Conservation (phyloP, 2,329 filamentous ascomycete species). For the Leptographium flavum region DNA sequence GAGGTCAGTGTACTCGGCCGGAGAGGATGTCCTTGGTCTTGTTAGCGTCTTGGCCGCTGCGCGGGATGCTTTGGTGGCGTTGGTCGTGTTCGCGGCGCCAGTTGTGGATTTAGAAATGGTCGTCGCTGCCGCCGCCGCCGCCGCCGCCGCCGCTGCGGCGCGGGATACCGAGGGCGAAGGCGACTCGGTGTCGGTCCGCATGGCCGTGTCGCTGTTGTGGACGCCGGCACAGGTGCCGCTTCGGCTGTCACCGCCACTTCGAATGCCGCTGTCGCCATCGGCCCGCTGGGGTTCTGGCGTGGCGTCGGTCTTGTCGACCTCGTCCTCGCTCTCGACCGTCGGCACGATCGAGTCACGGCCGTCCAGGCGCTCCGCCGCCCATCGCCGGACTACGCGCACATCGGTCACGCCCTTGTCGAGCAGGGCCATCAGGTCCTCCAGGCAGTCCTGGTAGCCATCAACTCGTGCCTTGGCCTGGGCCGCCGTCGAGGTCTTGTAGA, state of each 20-base stretch:
- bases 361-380: conserved; percentile 56
- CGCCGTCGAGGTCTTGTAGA: conserved; percentile 81
- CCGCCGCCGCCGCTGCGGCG: neutral
- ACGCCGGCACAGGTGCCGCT: conserved; percentile 11
- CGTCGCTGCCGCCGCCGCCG: neutral
- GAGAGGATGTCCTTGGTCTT: neutral
- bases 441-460: conserved; percentile 84
- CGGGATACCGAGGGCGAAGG: conserved; percentile 6
- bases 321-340: conserved; percentile 38
- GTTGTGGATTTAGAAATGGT: conserved; percentile 1
- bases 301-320: conserved; percentile 47
- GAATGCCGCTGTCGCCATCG: conserved; percentile 17
- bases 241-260: conserved; percentile 13
- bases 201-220: conserved; percentile 17
- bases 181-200: conserved; percentile 23
- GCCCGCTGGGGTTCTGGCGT: conserved; percentile 36
- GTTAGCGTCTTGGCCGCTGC: conserved; percentile 1
- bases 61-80: neutral
- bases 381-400: conserved; percentile 46
- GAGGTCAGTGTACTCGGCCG: conserved; percentile 7
- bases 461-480: conserved; percentile 61
- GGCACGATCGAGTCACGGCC: conserved; percentile 40
- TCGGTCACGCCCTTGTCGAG: conserved; percentile 75
- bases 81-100: conserved; percentile 3
- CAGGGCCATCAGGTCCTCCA: conserved; percentile 79